These are phyloP conservation scores for Debaryomyces sp. DNA, from an alignment of 1,139 yeast genomes.

Conservation along the genomic window DNA sequence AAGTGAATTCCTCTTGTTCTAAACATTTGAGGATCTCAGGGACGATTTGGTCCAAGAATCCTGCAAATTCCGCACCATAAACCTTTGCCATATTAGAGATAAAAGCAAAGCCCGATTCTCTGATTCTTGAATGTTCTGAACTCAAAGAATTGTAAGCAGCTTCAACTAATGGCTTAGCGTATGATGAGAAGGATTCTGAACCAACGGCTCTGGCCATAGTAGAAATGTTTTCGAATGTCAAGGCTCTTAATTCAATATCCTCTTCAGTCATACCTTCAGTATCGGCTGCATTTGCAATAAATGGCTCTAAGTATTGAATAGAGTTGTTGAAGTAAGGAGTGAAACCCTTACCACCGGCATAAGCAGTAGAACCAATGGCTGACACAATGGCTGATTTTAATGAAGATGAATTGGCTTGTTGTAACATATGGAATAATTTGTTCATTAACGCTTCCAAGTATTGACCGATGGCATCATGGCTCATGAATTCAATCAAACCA, in stretches of 20 bases:
- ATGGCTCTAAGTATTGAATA: constrained; percentile 79
- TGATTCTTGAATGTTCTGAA: constrained; percentile 79
- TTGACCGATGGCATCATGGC: constrained; percentile 78
- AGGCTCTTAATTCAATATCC: constrained; percentile 84
- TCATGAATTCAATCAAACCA: constrained; percentile 88
- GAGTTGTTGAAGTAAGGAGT: constrained; percentile 84
- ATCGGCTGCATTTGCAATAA: constrained; percentile 61
- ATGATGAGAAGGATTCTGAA: constrained; percentile 79
- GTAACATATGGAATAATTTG: constrained; percentile 82
- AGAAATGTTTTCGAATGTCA: constrained; percentile 90
- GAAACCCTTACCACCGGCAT: constrained; percentile 88
- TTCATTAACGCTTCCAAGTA: constrained; percentile 90
- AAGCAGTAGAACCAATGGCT: constrained; percentile 96
- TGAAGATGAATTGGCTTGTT: constrained; percentile 62
- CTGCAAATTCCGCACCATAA: constrained; percentile 86
- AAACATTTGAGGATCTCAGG: constrained; percentile 85
- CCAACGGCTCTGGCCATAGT: constrained; percentile 98
- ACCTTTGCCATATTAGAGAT: constrained; percentile 94
- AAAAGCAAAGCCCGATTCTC: constrained; percentile 96
- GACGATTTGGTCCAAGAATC: constrained; percentile 78
- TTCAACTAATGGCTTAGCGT: constrained; percentile 85
- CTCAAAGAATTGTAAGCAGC: constrained; percentile 83
- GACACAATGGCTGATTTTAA: constrained; percentile 89
- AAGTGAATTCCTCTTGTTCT: constrained; percentile 78
- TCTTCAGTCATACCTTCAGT: constrained; percentile 76